Conservation (phyloP, 345 rosid species). For the Reutealis trisperma region DNA sequence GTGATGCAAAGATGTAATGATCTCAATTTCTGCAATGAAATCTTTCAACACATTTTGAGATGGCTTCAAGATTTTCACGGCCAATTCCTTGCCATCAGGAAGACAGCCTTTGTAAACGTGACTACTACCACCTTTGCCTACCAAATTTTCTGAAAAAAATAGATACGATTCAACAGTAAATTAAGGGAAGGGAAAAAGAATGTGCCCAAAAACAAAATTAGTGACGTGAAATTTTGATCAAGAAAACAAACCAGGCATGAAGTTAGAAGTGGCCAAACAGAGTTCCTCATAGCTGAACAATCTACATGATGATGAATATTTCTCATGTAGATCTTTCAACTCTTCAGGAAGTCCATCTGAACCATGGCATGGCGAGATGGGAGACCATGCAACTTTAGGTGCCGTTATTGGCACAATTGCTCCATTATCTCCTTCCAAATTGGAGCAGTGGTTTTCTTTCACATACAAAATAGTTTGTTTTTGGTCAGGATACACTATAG, state of each 20-base stretch:
- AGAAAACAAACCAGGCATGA: slow-evolving; percentile 57
- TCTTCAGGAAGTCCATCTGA: slow-evolving; percentile 50
- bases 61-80: slow-evolving; percentile 83
- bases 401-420: slow-evolving; percentile 51
- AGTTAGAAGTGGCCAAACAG: slow-evolving; percentile 61
- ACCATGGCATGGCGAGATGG: slow-evolving; percentile 43
- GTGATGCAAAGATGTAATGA: slow-evolving; percentile 70
- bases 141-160: slow-evolving; percentile 65
- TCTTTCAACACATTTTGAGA: slow-evolving; percentile 66
- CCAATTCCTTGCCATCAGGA: slow-evolving; percentile 87
- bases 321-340: slow-evolving; percentile 64
- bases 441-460: slow-evolving; percentile 35
- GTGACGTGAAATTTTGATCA: background rate
- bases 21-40: slow-evolving; percentile 77
- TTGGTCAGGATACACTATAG: slow-evolving; percentile 64
- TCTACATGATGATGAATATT: slow-evolving; percentile 76
- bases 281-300: slow-evolving; percentile 81
- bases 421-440: slow-evolving; percentile 55
- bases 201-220: background rate
- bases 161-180: slow-evolving; percentile 4
- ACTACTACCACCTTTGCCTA: slow-evolving; percentile 96
- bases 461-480: slow-evolving; percentile 40
- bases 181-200: background rate
- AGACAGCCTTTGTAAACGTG: slow-evolving; percentile 81
- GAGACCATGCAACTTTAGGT: slow-evolving; percentile 36